These are phyloP conservation scores for Debaryomyces prosopidis DNA, from an alignment of 805 yeast species.

Conservation along the genomic window DNA sequence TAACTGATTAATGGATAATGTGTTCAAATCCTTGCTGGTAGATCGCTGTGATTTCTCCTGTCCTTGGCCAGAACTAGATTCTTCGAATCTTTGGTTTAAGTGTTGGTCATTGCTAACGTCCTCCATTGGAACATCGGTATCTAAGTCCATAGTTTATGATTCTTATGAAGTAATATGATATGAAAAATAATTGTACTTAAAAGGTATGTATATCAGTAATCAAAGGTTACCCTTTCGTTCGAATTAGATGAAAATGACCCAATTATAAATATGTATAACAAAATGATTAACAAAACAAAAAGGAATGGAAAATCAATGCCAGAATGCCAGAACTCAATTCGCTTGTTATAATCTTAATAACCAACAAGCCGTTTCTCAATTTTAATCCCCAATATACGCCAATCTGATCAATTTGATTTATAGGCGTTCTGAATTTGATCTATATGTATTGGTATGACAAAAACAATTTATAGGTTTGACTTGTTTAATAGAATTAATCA, in stretches of 20 bases:
- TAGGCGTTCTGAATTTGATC: not conserved
- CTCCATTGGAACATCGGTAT: constrained; percentile 83
- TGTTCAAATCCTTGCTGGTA: constrained; percentile 33
- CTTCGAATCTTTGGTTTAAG: constrained; percentile 22
- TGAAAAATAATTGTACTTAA: too few relatives aligned
- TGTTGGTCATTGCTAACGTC: constrained; percentile 59
- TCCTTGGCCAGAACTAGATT: constrained; percentile 5
- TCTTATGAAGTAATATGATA: not conserved
- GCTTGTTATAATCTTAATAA: not conserved
- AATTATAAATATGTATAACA: not conserved
- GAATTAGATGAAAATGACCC: not conserved
- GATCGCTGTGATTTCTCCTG: constrained; percentile 26
- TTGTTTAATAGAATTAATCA: not conserved
- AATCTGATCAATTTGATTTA: not conserved
- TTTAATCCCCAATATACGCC: not conserved
- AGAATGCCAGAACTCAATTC: not conserved
- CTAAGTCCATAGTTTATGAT: constrained; percentile 59
- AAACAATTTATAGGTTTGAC: not conserved
- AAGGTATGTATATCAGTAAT: too few relatives aligned
- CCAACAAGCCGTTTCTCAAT: not conserved
- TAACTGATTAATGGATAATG: constrained; percentile 60
- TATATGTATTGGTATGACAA: not conserved
- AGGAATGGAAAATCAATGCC: not conserved
- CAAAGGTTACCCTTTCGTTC: not conserved
- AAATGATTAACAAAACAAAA: not conserved